Percentiles rank a stretch among this genome's conserved stretches.
phyloP scores from a whole-genome alignment of 2,329 filamentous ascomycete genomes.

The Ophiostoma fasciatum region DNA sequence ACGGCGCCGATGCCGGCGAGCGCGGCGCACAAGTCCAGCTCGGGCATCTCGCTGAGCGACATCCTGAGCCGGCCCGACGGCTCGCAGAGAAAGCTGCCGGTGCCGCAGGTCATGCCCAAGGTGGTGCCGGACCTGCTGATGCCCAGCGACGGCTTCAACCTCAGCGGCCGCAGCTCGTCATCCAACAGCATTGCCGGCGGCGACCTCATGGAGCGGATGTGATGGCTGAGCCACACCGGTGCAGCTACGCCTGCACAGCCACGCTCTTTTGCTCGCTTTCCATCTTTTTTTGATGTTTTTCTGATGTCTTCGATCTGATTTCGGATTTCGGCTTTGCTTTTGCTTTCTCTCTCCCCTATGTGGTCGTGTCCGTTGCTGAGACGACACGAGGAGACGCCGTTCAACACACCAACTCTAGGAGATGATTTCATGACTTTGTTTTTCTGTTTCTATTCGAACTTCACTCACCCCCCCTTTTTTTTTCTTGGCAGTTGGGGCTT shows the following conservation, averaged over 20 bases:
- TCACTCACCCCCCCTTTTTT: not conserved
- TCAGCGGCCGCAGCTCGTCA: constrained; percentile 63
- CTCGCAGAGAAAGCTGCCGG: constrained; percentile 76
- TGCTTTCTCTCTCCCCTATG: too few species aligned
- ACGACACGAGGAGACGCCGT: not conserved
- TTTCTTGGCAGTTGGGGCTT: too few species aligned
- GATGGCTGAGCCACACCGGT: too few species aligned
- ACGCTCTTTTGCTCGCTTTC: too few species aligned
- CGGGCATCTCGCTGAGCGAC: constrained; percentile 71
- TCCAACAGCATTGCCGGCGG: constrained; percentile 63
- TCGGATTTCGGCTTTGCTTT: too few species aligned
- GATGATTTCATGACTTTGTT: constrained; percentile 2
- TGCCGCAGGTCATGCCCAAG: constrained; percentile 71
- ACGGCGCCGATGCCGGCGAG: constrained; percentile 32
- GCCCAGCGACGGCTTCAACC: constrained; percentile 46
- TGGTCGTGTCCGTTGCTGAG: too few species aligned
- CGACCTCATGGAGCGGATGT: constrained; percentile 32
- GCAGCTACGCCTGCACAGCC: too few species aligned
- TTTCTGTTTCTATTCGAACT: not conserved
- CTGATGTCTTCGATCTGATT: too few species aligned
- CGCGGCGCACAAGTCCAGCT: constrained; percentile 40
- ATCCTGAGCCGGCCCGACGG: constrained; percentile 86
- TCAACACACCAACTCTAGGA: not conserved
- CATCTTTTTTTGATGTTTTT: not conserved
- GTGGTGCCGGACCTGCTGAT: constrained; percentile 75